Percentiles rank a stretch among this genome's conserved stretches.
phyloP scores from a whole-genome alignment of 805 yeast species.

The Teunomyces lycoperdinae region DNA sequence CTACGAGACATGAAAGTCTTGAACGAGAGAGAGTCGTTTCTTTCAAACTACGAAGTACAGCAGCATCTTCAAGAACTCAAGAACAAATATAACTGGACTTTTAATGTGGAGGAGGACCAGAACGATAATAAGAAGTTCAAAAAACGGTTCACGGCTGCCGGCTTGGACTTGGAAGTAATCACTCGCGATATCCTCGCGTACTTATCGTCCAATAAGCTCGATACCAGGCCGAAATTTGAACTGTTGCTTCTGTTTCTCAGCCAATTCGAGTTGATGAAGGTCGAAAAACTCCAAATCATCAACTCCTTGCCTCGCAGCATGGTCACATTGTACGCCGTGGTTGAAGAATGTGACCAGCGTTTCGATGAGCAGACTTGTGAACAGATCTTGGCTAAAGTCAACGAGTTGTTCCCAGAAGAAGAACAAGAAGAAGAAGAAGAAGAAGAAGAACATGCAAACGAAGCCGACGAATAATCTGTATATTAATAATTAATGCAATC shows the following conservation, averaged over 20 bases:
- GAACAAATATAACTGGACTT: conserved; percentile 45
- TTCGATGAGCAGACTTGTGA: conserved; percentile 67
- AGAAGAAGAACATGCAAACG: conserved; percentile 21
- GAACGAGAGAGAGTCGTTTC: conserved; percentile 51
- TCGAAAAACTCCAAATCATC: conserved; percentile 80
- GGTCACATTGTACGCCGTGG: conserved; percentile 73
- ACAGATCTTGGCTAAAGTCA: conserved; percentile 53
- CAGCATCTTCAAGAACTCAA: conserved; percentile 51
- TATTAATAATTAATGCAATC: conserved; percentile 9
- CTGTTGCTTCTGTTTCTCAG: conserved; percentile 46
- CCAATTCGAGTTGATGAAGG: conserved; percentile 62
- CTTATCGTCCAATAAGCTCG: conserved; percentile 29
- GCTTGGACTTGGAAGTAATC: conserved; percentile 46
- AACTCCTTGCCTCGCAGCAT: conserved; percentile 76
- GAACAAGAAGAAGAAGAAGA: conserved; percentile 27
- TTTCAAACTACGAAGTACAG: conserved; percentile 65
- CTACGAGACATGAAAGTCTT: conserved; percentile 34
- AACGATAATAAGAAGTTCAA: conserved; percentile 25
- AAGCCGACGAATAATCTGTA: background rate
- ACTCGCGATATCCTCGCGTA: conserved; percentile 48
- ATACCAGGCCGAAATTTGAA: conserved; percentile 20
- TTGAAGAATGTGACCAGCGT: conserved; percentile 91
- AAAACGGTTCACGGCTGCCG: conserved; percentile 38
- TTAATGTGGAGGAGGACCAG: conserved; percentile 29
- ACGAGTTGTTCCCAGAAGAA: conserved; percentile 49